Conservation (phyloP, 2,329 filamentous ascomycete genomes). For the Penicillium sp. region DNA sequence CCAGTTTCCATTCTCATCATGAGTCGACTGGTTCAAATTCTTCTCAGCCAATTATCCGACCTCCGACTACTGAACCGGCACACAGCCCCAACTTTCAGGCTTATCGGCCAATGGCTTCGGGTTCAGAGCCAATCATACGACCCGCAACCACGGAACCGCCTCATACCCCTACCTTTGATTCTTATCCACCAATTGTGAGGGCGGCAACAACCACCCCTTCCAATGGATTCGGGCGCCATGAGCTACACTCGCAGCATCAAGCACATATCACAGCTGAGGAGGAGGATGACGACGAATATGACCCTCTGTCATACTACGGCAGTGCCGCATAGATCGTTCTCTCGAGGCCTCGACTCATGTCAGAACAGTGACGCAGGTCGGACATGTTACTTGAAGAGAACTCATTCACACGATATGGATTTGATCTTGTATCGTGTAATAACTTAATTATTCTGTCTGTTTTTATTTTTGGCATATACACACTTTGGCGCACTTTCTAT, state of each 20-base stretch:
- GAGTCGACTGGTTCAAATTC: not conserved
- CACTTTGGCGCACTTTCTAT: not conserved
- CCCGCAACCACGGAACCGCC: conserved; percentile 8
- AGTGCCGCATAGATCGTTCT: not conserved
- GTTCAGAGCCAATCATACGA: not conserved
- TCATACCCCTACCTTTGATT: not conserved
- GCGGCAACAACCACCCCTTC: conserved; percentile 14
- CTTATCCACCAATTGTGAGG: conserved; percentile 5
- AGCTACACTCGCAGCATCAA: not conserved
- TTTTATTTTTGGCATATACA: not conserved
- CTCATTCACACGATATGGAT: not conserved
- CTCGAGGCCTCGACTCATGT: not conserved
- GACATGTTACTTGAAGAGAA: conserved; percentile 5
- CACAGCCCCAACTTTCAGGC: not conserved
- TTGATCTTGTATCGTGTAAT: conserved; percentile 2
- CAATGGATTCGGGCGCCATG: conserved; percentile 5
- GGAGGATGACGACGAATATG: conserved; percentile 14
- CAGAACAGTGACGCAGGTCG: not conserved
- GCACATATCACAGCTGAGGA: conserved; percentile 1
- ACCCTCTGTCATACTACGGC: conserved; percentile 14
- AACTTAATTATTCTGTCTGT: not conserved
- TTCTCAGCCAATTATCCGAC: not conserved
- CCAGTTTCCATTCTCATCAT: not conserved
- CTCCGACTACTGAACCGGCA: conserved; percentile 1
- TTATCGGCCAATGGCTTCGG: not conserved